Conservation (phyloP, 768 basidiomycete genomes). For the Hortiboletus campestris region DNA sequence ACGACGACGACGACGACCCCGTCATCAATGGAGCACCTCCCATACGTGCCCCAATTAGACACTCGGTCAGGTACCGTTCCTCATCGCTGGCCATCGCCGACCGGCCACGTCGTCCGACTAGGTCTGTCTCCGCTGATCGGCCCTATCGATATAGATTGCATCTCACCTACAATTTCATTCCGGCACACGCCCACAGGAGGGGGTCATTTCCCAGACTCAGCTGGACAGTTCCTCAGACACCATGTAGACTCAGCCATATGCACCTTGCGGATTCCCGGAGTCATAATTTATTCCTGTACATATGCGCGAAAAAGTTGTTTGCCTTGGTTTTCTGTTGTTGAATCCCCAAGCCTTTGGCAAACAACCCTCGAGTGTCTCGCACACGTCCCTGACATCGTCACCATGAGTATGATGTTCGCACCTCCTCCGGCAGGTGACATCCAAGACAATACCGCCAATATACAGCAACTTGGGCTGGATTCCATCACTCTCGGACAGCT, state of each 20-base stretch:
- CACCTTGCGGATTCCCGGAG: slow-evolving; percentile 2
- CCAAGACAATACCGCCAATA: slow-evolving; percentile 30
- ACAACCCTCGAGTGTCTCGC: slow-evolving; percentile 9
- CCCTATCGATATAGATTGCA: slow-evolving; percentile 18
- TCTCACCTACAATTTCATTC: background rate
- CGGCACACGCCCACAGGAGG: slow-evolving; percentile 1
- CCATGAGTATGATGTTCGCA: slow-evolving; percentile 36
- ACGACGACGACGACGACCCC: background rate
- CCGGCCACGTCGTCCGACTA: slow-evolving; percentile 11
- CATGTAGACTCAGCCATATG: too few relatives aligned
- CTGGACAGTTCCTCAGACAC: too few relatives aligned
- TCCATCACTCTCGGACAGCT: slow-evolving; percentile 83
- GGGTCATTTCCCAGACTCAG: too few relatives aligned
- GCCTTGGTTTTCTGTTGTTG: slow-evolving; percentile 21
- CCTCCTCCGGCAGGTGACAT: slow-evolving; percentile 27
- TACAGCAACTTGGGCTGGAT: slow-evolving; percentile 50
- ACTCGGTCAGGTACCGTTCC: slow-evolving; percentile 17
- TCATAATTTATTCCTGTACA: background rate
- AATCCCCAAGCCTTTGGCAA: slow-evolving; percentile 27
- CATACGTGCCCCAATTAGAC: slow-evolving; percentile 15
- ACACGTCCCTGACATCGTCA: background rate
- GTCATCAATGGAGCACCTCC: slow-evolving; percentile 5
- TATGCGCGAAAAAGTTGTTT: slow-evolving; percentile 6
- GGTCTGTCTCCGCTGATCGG: too few relatives aligned
- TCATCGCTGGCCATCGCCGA: slow-evolving; percentile 24